These are phyloP conservation scores for Pyrenula aspistea DNA, from an alignment of 495 filamentous ascomycete genomes.

Conservation along the genomic window DNA sequence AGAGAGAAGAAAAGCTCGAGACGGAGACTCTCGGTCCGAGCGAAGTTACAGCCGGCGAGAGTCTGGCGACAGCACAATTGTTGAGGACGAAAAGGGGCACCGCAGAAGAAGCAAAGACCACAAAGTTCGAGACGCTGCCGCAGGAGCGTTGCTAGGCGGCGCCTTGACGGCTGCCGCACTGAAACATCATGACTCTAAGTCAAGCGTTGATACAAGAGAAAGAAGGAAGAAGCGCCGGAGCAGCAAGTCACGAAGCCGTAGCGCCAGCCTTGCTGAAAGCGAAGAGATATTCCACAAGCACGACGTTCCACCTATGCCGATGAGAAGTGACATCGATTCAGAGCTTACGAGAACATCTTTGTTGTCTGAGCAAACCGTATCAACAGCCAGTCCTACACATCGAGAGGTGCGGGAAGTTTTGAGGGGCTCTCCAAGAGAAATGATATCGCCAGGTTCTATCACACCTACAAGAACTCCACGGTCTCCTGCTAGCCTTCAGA, in stretches of 20 bases:
- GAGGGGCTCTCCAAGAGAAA: constrained; percentile 36
- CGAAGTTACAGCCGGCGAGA: constrained; percentile 21
- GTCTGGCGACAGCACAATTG: constrained; percentile 35
- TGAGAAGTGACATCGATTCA: constrained; percentile 73
- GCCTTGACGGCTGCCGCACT: constrained; percentile 53
- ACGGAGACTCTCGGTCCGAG: constrained; percentile 29
- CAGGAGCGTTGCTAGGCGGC: constrained; percentile 39
- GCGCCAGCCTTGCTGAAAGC: constrained; percentile 42
- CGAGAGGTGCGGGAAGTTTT: constrained; percentile 40
- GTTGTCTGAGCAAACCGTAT: constrained; percentile 66
- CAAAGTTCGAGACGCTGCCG: constrained; percentile 39
- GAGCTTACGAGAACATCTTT: constrained; percentile 85
- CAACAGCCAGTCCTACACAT: constrained; percentile 39
- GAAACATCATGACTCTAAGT: constrained; percentile 51
- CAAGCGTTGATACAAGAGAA: constrained; percentile 42
- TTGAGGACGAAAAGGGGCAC: constrained; percentile 39
- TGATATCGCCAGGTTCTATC: constrained; percentile 37
- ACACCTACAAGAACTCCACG: constrained; percentile 42
- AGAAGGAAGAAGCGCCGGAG: constrained; percentile 28
- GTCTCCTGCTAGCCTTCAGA: constrained; percentile 34
- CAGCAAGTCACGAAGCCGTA: constrained; percentile 41
- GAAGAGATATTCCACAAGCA: constrained; percentile 50
- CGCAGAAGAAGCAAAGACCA: constrained; percentile 48
- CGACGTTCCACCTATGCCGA: constrained; percentile 66
- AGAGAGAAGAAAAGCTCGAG: constrained; percentile 6